These are phyloP conservation scores for Rhizopus delemar DNA, from an alignment of 371 early-diverging fungal species.

Conservation along the genomic window DNA sequence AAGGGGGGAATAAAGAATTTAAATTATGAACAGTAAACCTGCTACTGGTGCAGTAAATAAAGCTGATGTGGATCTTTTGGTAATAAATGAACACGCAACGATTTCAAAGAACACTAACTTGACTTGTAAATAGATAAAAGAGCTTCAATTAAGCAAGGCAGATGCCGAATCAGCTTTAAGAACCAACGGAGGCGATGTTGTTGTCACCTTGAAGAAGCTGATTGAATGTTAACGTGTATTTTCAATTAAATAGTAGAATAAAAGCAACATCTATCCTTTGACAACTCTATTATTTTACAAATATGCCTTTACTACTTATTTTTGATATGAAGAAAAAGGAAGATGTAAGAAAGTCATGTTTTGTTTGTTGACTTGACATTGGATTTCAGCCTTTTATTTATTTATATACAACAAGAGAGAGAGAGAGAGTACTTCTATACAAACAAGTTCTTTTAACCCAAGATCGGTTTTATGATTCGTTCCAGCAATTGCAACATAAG, in stretches of 20 bases:
- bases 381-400: background rate
- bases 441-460: slow-evolving; percentile 25
- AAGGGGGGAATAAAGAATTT: background rate
- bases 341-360: too few species aligned
- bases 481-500: slow-evolving; percentile 47
- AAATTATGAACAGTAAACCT: slow-evolving; percentile 11
- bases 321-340: too few species aligned
- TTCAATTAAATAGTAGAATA: background rate
- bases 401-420: background rate
- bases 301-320: too few species aligned
- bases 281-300: too few species aligned
- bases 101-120: background rate
- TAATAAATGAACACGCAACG: slow-evolving; percentile 1
- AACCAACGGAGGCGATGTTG: slow-evolving; percentile 42
- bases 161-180: slow-evolving; percentile 47
- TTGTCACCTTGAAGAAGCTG: slow-evolving; percentile 43
- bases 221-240: slow-evolving; percentile 22
- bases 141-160: slow-evolving; percentile 44
- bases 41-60: slow-evolving; percentile 16
- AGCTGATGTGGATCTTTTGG: slow-evolving; percentile 27
- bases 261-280: background rate
- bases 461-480: slow-evolving; percentile 41
- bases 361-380: too few species aligned
- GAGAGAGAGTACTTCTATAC: background rate
- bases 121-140: slow-evolving; percentile 20